These are phyloP conservation scores for Penicillium arizonense DNA, from an alignment of 495 filamentous ascomycete species.

Conservation along the genomic window DNA sequence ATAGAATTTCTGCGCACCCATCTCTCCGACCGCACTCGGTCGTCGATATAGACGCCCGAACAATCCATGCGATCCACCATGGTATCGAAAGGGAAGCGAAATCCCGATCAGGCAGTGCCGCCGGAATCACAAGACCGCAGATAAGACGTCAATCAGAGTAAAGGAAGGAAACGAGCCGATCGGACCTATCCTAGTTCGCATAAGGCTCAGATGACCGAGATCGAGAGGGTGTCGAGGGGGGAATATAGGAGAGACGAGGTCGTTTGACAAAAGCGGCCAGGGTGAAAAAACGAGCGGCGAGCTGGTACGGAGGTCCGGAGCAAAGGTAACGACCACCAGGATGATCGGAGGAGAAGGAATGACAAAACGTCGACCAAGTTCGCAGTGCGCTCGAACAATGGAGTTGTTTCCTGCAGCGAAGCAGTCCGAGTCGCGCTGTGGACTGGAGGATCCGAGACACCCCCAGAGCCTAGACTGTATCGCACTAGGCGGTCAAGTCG, in stretches of 20 bases:
- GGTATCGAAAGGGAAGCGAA: conserved; percentile 17
- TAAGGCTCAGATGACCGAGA: conserved; percentile 17
- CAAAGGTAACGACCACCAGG: conserved; percentile 11
- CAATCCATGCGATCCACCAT: conserved; percentile 70
- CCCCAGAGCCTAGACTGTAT: conserved; percentile 19
- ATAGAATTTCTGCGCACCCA: conserved; percentile 47
- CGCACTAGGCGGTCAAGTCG: conserved; percentile 8
- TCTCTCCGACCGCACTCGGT: conserved; percentile 63
- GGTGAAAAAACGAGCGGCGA: conserved; percentile 21
- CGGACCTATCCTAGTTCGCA: conserved; percentile 18
- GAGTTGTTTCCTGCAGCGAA: conserved; percentile 36
- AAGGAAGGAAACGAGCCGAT: conserved; percentile 11
- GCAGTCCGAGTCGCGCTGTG: conserved; percentile 24
- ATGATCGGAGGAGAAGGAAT: conserved; percentile 13
- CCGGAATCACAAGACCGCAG: conserved; percentile 12
- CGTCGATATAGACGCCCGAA: conserved; percentile 83
- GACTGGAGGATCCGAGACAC: conserved; percentile 30
- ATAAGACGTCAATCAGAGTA: conserved; percentile 8
- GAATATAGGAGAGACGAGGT: conserved; percentile 6
- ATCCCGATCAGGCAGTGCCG: conserved; percentile 12
- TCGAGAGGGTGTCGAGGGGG: conserved; percentile 4
- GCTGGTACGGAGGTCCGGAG: conserved; percentile 3
- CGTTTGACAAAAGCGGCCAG: background rate
- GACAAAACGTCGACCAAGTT: conserved; percentile 14
- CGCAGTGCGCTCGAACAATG: conserved; percentile 31